Evolutionary conservation across 1,139 yeast species (phyloP).

Genomic region (Debaryomycetaceae sp.): DNA sequence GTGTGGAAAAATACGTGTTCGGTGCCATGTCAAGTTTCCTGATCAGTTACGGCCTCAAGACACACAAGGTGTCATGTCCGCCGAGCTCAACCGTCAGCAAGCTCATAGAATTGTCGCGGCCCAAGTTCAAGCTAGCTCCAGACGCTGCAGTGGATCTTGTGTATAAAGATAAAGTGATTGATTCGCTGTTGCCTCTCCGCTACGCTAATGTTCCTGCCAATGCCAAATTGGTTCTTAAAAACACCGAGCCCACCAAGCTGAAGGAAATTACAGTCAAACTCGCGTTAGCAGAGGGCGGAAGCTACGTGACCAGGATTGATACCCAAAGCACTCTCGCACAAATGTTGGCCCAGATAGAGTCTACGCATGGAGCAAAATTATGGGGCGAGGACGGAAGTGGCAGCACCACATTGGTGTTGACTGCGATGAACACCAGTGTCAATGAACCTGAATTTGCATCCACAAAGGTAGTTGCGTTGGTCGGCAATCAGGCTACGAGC

Average conservation of each 20-base stretch:
- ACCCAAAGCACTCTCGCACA: conserved; percentile 11
- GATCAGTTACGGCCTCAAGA: conserved; percentile 3
- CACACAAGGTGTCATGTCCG: conserved; percentile 16
- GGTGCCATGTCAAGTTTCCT: conserved; percentile 3
- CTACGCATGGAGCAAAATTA: conserved; percentile 1
- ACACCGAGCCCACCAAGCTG: conserved; percentile 11
- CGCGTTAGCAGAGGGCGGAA: conserved; percentile 14
- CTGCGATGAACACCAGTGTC: conserved; percentile 10
- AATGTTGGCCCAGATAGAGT: conserved; percentile 13
- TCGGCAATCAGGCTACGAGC: conserved; percentile 14
- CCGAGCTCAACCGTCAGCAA: conserved; percentile 27
- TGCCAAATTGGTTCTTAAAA: conserved; percentile 23
- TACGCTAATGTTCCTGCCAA: conserved; percentile 31
- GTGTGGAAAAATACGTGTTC: not conserved
- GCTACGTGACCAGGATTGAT: conserved; percentile 11
- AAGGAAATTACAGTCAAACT: conserved; percentile 23
- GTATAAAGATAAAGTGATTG: conserved; percentile 29
- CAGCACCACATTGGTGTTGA: conserved; percentile 7
- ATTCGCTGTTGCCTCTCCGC: conserved; percentile 29
- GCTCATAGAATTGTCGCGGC: conserved; percentile 21
- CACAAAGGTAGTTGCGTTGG: conserved; percentile 12
- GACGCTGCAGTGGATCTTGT: conserved; percentile 20
- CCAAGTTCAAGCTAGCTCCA: conserved; percentile 22
- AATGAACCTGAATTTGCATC: conserved; percentile 10
- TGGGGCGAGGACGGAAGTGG: conserved; percentile 4